phyloP scores from a whole-genome alignment of 805 yeast genomes.

The Saccharomyces paradoxus region DNA sequence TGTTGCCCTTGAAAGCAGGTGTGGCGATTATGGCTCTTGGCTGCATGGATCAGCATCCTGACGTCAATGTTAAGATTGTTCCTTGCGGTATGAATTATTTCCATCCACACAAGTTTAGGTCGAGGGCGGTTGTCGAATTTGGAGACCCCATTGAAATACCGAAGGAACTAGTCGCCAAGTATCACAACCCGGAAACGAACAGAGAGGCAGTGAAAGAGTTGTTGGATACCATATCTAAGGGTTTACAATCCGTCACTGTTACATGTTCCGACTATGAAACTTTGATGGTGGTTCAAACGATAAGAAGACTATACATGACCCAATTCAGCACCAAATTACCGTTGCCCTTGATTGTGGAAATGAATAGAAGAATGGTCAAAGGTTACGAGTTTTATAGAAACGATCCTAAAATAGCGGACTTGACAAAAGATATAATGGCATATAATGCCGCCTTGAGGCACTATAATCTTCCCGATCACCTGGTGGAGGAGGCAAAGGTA shows the following conservation, averaged over 20 bases:
- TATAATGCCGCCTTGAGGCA: slow-evolving; percentile 70
- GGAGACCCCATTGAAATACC: slow-evolving; percentile 77
- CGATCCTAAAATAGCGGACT: slow-evolving; percentile 54
- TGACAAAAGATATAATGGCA: slow-evolving; percentile 54
- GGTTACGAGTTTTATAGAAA: slow-evolving; percentile 73
- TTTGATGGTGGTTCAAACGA: slow-evolving; percentile 81
- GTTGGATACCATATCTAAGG: slow-evolving; percentile 61
- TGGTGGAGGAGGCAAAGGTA: slow-evolving; percentile 45
- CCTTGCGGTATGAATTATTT: slow-evolving; percentile 98
- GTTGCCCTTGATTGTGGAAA: slow-evolving; percentile 75
- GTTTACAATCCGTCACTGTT: slow-evolving; percentile 77
- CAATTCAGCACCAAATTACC: slow-evolving; percentile 67
- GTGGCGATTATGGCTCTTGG: slow-evolving; percentile 98
- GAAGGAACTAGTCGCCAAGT: slow-evolving; percentile 53
- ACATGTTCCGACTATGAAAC: slow-evolving; percentile 86
- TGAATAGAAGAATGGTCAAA: slow-evolving; percentile 76
- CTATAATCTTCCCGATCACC: slow-evolving; percentile 48
- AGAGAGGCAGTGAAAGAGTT: slow-evolving; percentile 66
- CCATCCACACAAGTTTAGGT: slow-evolving; percentile 90
- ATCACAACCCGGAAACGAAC: slow-evolving; percentile 54
- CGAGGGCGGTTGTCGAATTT: slow-evolving; percentile 91
- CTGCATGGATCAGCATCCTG: slow-evolving; percentile 72
- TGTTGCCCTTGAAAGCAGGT: slow-evolving; percentile 90
- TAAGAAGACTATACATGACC: slow-evolving; percentile 77
- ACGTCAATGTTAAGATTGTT: slow-evolving; percentile 73